Conservation (phyloP, 169 alveolate species). For the Cryptosporidium bovis region DNA sequence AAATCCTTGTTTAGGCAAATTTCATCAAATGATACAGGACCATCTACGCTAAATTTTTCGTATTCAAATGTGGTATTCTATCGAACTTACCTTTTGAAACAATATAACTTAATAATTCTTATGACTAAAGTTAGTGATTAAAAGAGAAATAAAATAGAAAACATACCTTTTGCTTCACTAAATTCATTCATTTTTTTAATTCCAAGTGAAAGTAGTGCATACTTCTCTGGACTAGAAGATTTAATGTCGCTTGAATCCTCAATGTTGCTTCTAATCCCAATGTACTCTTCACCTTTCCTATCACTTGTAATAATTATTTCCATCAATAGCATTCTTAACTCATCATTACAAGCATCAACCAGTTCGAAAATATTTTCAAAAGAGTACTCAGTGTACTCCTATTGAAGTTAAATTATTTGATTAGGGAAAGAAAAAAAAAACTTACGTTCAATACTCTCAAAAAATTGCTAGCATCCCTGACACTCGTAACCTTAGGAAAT, state of each 20-base stretch:
- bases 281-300: conserved; percentile 1
- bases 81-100: conserved; percentile 29
- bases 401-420: background rate
- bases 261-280: conserved; percentile 38
- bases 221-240: background rate
- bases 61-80: background rate
- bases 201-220: conserved; percentile 43
- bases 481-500: conserved; percentile 53
- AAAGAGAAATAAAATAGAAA: background rate
- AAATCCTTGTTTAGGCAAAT: background rate
- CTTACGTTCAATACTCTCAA: conserved; percentile 48
- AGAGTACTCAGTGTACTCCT: conserved; percentile 10
- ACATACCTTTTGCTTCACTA: conserved; percentile 36
- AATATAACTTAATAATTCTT: background rate
- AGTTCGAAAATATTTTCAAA: conserved; percentile 67
- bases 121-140: background rate
- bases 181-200: conserved; percentile 17
- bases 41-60: background rate
- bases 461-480: conserved; percentile 61
- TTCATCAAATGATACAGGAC: conserved; percentile 35
- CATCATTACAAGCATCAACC: conserved; percentile 57
- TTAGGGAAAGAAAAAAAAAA: background rate
- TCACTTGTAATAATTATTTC: conserved; percentile 8
- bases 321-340: conserved; percentile 29
- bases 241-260: background rate